These are phyloP conservation scores for Cornus florida DNA, from an alignment of 148 eudicot species.

Conservation along the genomic window DNA sequence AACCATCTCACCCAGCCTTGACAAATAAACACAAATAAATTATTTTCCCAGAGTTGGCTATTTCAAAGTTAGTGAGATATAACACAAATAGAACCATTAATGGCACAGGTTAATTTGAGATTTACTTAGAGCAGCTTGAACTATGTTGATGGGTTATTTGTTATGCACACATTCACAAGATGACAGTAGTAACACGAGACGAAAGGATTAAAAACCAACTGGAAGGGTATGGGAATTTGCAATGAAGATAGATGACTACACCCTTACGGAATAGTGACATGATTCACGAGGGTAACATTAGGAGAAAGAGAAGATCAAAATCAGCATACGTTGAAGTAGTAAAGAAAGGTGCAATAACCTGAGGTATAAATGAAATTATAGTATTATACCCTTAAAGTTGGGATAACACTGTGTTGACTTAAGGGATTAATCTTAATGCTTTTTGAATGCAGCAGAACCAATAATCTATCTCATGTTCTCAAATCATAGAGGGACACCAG, in stretches of 20 bases:
- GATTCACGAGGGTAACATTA: background rate
- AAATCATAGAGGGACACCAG: background rate
- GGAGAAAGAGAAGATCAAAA: background rate
- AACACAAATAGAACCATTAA: background rate
- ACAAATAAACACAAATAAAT: background rate
- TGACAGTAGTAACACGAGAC: background rate
- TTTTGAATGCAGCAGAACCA: background rate
- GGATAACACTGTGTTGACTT: background rate
- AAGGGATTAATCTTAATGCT: background rate
- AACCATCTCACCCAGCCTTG: background rate
- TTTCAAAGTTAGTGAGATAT: background rate
- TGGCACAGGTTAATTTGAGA: background rate
- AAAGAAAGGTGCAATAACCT: background rate
- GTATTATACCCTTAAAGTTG: background rate
- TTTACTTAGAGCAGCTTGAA: background rate
- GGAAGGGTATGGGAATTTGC: background rate
- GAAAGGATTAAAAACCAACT: background rate
- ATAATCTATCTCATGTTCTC: background rate
- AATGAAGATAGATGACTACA: background rate
- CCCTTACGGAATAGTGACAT: background rate
- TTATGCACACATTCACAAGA: too few species aligned
- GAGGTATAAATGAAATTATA: background rate
- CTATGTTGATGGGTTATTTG: background rate
- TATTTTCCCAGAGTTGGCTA: background rate
- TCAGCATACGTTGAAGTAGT: background rate